phyloP scores from a whole-genome alignment of 2,329 filamentous ascomycete genomes.

The Arthroderma sp. region DNA sequence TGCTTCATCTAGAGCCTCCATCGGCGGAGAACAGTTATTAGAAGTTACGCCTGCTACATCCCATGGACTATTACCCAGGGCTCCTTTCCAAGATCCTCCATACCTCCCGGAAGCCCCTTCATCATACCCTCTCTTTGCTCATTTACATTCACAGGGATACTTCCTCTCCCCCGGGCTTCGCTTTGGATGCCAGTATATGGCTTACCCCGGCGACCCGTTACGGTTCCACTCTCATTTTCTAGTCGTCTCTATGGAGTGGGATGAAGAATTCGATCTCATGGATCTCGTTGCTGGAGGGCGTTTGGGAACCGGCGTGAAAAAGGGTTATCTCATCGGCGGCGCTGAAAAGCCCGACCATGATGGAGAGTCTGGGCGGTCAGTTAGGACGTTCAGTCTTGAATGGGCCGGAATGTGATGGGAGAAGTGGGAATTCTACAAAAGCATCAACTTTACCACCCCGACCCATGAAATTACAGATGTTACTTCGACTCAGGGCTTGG shows the following conservation, averaged over 20 bases:
- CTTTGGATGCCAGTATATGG: conserved; percentile 87
- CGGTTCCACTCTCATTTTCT: conserved; percentile 94
- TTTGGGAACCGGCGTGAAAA: conserved; percentile 89
- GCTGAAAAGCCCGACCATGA: conserved; percentile 34
- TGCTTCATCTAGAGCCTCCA: conserved; percentile 6
- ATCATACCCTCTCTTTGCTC: conserved; percentile 65
- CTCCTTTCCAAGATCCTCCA: conserved; percentile 18
- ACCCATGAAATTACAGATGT: no score
- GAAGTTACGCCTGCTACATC: conserved; percentile 41
- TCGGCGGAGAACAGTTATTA: not conserved
- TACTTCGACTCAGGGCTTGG: no score
- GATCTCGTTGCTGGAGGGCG: conserved; percentile 78
- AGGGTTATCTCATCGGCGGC: conserved; percentile 79
- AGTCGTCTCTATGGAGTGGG: conserved; percentile 72
- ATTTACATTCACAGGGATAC: conserved; percentile 67
- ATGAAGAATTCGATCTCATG: conserved; percentile 71
- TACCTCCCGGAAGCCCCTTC: conserved; percentile 29
- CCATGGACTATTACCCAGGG: conserved; percentile 33
- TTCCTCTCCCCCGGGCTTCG: conserved; percentile 85
- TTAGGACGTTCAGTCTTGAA: conserved; percentile 74
- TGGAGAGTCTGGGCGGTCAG: conserved; percentile 21
- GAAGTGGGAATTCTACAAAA: no score
- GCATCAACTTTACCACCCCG: no score
- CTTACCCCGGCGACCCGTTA: conserved; percentile 88
- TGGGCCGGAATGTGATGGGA: conserved; percentile 75